phyloP scores from a whole-genome alignment of 2,329 filamentous ascomycete genomes.

The Aschersonia sp. region DNA sequence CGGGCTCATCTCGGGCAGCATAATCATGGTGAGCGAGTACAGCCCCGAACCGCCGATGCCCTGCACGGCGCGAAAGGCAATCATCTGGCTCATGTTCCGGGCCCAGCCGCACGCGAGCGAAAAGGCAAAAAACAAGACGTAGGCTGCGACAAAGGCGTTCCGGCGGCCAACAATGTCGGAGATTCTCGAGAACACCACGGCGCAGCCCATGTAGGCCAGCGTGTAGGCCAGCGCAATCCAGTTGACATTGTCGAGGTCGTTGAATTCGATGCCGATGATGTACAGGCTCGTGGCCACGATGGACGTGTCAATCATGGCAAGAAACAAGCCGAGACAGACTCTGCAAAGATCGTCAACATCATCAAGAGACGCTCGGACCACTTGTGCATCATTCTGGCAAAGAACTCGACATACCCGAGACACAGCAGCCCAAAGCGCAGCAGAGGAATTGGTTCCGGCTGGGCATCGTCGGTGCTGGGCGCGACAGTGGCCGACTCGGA shows the following conservation, averaged over 20 bases:
- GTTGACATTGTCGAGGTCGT: slow-evolving; percentile 28
- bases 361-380: too few relatives aligned
- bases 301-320: slow-evolving; percentile 44
- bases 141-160: slow-evolving; percentile 33
- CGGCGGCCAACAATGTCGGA: slow-evolving; percentile 41
- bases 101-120: slow-evolving; percentile 36
- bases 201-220: slow-evolving; percentile 40
- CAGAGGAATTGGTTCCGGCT: background rate
- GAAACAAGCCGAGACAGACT: slow-evolving; percentile 36
- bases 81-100: slow-evolving; percentile 23
- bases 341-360: slow-evolving; percentile 13
- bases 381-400: background rate
- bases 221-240: slow-evolving; percentile 43
- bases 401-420: background rate
- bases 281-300: slow-evolving; percentile 45
- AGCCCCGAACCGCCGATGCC: slow-evolving; percentile 35
- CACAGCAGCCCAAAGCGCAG: background rate
- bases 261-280: slow-evolving; percentile 37
- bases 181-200: slow-evolving; percentile 38
- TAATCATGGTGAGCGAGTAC: slow-evolving; percentile 42
- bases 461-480: background rate
- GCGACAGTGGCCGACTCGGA: background rate
- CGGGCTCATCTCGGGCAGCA: slow-evolving; percentile 35
- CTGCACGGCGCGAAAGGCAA: slow-evolving; percentile 32
- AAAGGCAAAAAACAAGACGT: slow-evolving; percentile 38